A percentile compares a stretch with the other conserved stretches of the same genome.
These are phyloP conservation scores for Croton laevigatus DNA, from an alignment of 441 rosid species.

Conservation along the genomic window DNA sequence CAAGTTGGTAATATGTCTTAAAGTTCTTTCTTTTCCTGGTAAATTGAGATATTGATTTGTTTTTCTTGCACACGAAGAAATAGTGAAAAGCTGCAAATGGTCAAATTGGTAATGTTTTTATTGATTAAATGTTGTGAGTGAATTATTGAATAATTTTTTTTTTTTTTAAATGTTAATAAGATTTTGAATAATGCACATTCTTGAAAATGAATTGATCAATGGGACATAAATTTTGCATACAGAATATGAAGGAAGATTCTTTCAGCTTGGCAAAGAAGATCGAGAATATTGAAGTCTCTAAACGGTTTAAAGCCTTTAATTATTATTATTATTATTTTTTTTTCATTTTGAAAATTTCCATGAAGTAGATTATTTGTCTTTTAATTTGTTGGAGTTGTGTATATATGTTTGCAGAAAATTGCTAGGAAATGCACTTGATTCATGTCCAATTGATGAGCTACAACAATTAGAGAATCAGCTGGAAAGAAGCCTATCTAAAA, in stretches of 20 bases:
- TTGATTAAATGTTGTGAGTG: too few relatives aligned
- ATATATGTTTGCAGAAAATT: conserved; percentile 44
- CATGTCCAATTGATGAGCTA: conserved; percentile 58
- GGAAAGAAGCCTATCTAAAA: conserved; percentile 61
- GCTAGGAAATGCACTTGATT: conserved; percentile 56
- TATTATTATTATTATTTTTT: not conserved
- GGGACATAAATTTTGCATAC: conserved; percentile 16
- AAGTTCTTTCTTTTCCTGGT: too few relatives aligned
- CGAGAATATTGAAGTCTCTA: conserved; percentile 55
- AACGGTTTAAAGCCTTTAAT: conserved; percentile 39
- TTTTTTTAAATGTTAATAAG: too few relatives aligned
- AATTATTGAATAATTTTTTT: too few relatives aligned
- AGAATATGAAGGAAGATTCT: conserved; percentile 44
- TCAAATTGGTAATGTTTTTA: too few relatives aligned
- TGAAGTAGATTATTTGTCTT: too few relatives aligned
- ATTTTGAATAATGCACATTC: not conserved
- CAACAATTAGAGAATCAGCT: conserved; percentile 64
- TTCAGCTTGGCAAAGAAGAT: conserved; percentile 53
- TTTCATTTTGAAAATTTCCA: not conserved
- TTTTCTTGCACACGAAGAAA: too few relatives aligned
- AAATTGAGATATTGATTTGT: too few relatives aligned
- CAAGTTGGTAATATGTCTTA: too few relatives aligned
- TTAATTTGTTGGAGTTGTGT: not conserved
- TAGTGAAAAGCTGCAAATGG: too few relatives aligned
- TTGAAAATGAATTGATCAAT: not conserved